phyloP scores from a whole-genome alignment of 306 rosid species.

The Casuarina glauca region DNA sequence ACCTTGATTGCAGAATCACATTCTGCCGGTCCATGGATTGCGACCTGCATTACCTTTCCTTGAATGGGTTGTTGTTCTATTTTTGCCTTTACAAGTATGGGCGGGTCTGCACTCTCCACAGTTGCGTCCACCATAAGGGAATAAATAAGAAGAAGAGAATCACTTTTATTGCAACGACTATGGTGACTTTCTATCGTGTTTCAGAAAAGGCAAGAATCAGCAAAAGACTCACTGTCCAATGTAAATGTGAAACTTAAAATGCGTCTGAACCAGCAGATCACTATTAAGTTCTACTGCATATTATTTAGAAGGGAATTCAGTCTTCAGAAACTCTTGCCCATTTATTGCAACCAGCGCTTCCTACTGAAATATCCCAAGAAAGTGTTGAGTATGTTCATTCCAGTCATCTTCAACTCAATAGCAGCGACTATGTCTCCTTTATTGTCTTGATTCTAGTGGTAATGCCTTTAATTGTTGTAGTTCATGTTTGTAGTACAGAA shows the following conservation, averaged over 20 bases:
- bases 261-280: too few relatives aligned
- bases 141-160: background rate
- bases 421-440: too few relatives aligned
- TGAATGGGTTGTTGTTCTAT: background rate
- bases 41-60: constrained; percentile 8
- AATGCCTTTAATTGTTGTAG: too few relatives aligned
- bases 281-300: background rate
- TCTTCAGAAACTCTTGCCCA: background rate
- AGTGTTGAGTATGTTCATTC: too few relatives aligned
- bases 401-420: too few relatives aligned
- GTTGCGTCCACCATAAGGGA: background rate
- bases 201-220: background rate
- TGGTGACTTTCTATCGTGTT: too few relatives aligned
- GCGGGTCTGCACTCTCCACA: background rate
- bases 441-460: too few relatives aligned
- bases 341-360: background rate
- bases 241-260: background rate
- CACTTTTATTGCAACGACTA: background rate
- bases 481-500: too few relatives aligned
- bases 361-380: background rate
- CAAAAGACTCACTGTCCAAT: background rate
- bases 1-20: background rate
- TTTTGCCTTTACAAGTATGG: background rate
- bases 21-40: constrained; percentile 8
- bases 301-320: background rate